Evolutionary conservation across 169 alveolate genomes (phyloP), one percentile per base, ranked within the genome.

Genomic region (Cryptosporidium sp.): DNA sequence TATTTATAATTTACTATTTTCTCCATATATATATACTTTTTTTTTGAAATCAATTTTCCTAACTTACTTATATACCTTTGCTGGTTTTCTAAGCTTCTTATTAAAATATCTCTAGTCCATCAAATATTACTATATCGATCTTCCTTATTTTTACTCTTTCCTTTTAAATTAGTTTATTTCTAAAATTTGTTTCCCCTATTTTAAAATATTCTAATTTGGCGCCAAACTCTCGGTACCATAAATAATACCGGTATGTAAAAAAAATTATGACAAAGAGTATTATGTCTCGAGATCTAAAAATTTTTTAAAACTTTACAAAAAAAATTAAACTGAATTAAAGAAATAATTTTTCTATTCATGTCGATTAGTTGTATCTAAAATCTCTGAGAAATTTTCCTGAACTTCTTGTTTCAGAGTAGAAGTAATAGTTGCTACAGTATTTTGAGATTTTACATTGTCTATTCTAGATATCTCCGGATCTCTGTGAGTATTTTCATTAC

Each of bases 191-290:
- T 26, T 26, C 16, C 35, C 21, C 37, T 0, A 41, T 39, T 1
- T 23, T 21, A 55, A 9, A 26, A 26, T 23, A 8, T n/a, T 0
- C 18, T 37, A 9, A 0, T 0, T 55, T 55, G 67, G 67, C 67
- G 67, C 67, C 67, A 55, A 55, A 55, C 5, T 2, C 10, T 26
- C 67, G 67, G 37, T 55, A 55, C 67, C 8, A 55, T 55, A 55
- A 21, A 18, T 21, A 55, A 26, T 55, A 21, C 67, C 67, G 67
- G 67, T 55, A 55, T 26, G 67, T 55, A 55, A 21, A 55, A 55
- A 55, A 18, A 21, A 21, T 2, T 8, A 18, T 12, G 1, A 6
- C 39, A 33, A 55, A 8, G 7, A 37, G 67, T n/a, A 26, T 48
- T 21, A 48, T 48, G 55, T 48, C 55, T 48, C 55, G 55, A 48